These are phyloP conservation scores for Cryphonectria naterciae DNA, from an alignment of 2,329 filamentous ascomycete genomes.

Conservation along the genomic window DNA sequence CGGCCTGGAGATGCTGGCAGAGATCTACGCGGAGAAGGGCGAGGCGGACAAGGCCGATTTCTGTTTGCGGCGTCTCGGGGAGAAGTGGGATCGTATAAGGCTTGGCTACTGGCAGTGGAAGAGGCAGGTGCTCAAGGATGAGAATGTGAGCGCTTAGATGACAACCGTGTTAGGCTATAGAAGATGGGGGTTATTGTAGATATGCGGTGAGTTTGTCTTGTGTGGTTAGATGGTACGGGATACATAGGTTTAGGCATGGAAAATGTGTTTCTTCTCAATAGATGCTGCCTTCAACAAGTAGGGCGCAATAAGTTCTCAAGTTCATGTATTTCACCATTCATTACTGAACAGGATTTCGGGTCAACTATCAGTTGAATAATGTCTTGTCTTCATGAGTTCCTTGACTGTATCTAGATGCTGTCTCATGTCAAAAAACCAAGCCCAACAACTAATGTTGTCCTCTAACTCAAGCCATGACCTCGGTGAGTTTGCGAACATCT, in stretches of 20 bases:
- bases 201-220: background rate
- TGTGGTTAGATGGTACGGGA: background rate
- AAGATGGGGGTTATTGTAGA: background rate
- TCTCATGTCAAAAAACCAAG: background rate
- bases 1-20: conserved; percentile 72
- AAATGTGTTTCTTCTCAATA: background rate
- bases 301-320: too few species aligned
- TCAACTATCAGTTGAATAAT: background rate
- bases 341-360: background rate
- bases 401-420: background rate
- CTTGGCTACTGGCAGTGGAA: conserved; percentile 91
- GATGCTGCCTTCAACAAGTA: background rate
- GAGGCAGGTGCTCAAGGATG: conserved; percentile 49
- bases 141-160: conserved; percentile 12
- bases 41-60: conserved; percentile 65
- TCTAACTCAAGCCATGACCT: background rate
- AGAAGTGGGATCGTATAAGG: conserved; percentile 89
- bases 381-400: background rate
- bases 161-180: too few species aligned
- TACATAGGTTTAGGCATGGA: background rate
- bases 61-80: conserved; percentile 74
- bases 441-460: background rate
- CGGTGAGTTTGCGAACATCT: background rate
- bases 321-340: too few species aligned
- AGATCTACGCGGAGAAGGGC: conserved; percentile 64